phyloP scores from a whole-genome alignment of 2,329 filamentous ascomycete genomes.

The Fusarium praegraminearum region DNA sequence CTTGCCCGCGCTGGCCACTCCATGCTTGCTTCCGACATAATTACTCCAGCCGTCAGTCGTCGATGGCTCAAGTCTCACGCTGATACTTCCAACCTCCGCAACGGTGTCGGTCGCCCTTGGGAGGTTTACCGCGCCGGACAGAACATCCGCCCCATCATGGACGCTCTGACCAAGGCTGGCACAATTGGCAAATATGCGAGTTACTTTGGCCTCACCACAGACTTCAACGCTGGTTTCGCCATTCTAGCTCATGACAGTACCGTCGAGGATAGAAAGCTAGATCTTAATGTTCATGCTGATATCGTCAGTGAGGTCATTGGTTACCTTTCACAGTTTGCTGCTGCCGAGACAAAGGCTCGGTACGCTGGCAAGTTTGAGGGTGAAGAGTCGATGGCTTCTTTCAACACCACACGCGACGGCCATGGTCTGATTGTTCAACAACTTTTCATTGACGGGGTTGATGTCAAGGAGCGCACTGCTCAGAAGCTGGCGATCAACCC shows the following conservation, averaged over 20 bases:
- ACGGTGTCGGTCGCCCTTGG: constrained; percentile 52
- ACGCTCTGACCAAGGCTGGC: constrained; percentile 48
- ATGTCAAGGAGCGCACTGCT: constrained; percentile 39
- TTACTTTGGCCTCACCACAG: constrained; percentile 37
- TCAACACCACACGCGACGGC: constrained; percentile 39
- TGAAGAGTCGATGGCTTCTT: neutral
- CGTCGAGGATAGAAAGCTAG: constrained; percentile 40
- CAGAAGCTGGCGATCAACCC: constrained; percentile 35
- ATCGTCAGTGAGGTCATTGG: constrained; percentile 45
- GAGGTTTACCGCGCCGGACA: constrained; percentile 50
- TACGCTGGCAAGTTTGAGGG: constrained; percentile 25
- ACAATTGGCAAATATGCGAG: constrained; percentile 47
- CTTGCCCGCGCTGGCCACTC: constrained; percentile 38
- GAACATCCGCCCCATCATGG: constrained; percentile 42
- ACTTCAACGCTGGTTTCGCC: constrained; percentile 49
- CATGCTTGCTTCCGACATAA: constrained; percentile 38
- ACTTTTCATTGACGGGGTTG: constrained; percentile 22
- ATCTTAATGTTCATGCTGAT: constrained; percentile 53
- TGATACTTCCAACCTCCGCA: constrained; percentile 52
- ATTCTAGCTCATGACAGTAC: constrained; percentile 51
- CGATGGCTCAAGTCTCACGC: constrained; percentile 49
- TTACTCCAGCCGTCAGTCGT: constrained; percentile 42
- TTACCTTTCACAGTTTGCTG: constrained; percentile 15
- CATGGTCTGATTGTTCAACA: constrained; percentile 46
- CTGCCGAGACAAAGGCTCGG: constrained; percentile 20